These are phyloP conservation scores for Hemisphaericaspora xylofermentans DNA, from an alignment of 1,139 yeast species.

Conservation along the genomic window DNA sequence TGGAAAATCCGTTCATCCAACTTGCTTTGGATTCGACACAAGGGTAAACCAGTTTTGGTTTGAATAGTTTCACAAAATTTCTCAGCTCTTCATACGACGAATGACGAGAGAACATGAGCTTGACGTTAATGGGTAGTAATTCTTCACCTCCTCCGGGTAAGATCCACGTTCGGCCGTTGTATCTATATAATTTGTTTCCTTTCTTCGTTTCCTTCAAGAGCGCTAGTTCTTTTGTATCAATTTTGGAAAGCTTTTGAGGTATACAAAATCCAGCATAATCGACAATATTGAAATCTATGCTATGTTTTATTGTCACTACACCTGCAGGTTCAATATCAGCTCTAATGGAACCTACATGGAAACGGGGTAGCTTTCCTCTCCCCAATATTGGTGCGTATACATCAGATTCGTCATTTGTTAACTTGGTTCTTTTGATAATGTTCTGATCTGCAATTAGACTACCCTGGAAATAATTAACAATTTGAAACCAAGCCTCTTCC, in stretches of 20 bases:
- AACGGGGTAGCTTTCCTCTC: conserved; percentile 5
- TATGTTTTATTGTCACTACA: conserved; percentile 29
- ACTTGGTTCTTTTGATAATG: conserved; percentile 18
- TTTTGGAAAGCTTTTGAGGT: conserved; percentile 22
- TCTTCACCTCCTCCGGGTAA: conserved; percentile 25
- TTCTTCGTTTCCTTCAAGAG: conserved; percentile 19
- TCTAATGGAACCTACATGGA: conserved; percentile 8
- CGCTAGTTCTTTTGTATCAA: conserved; percentile 19
- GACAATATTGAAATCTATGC: conserved; percentile 40
- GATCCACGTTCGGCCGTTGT: conserved; percentile 28
- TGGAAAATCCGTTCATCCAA: conserved; percentile 45
- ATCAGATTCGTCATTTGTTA: conserved; percentile 5
- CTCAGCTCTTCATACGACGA: conserved; percentile 50
- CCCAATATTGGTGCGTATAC: conserved; percentile 2
- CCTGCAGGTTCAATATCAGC: conserved; percentile 6
- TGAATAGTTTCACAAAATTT: conserved; percentile 37
- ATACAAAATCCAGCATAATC: conserved; percentile 31
- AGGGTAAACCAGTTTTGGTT: conserved; percentile 48
- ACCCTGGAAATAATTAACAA: conserved; percentile 32
- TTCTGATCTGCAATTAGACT: conserved; percentile 32
- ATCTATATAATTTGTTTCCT: conserved; percentile 26
- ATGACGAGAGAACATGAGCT: conserved; percentile 52
- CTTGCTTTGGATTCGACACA: conserved; percentile 33
- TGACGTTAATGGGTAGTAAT: conserved; percentile 40
- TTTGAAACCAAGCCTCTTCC: conserved; percentile 53